Percentiles rank a stretch among this genome's conserved stretches.
phyloP scores from a whole-genome alignment of 495 filamentous ascomycete species.

The Penicillium pulvis region DNA sequence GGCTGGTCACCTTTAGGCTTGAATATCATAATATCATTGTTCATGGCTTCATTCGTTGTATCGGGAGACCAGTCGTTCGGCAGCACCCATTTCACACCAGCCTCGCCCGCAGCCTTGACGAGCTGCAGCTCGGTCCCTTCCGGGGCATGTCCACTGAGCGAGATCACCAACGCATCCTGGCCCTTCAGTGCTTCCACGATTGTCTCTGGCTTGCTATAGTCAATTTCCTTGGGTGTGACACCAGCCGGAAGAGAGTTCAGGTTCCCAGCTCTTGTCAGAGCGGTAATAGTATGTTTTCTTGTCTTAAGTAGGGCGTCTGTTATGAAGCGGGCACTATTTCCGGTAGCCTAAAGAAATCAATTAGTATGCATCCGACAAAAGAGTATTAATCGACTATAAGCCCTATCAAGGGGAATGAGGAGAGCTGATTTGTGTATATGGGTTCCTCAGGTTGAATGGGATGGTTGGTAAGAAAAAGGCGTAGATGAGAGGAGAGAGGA shows the following conservation, averaged over 20 bases:
- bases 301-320: conserved; percentile 49
- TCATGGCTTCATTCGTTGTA: conserved; percentile 32
- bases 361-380: background rate
- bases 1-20: conserved; percentile 13
- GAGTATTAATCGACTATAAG: too few relatives aligned
- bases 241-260: conserved; percentile 43
- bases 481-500: too few relatives aligned
- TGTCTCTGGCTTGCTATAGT: conserved; percentile 49
- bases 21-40: conserved; percentile 35
- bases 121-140: conserved; percentile 48
- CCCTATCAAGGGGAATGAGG: too few relatives aligned
- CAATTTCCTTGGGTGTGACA: conserved; percentile 39
- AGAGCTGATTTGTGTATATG: too few relatives aligned
- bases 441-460: too few relatives aligned
- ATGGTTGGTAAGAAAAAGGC: too few relatives aligned
- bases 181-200: conserved; percentile 47
- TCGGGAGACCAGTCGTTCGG: conserved; percentile 61
- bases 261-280: conserved; percentile 50
- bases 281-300: conserved; percentile 55
- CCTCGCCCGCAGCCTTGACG: conserved; percentile 60
- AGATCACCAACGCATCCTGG: conserved; percentile 64
- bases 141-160: conserved; percentile 44
- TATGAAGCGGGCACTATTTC: conserved; percentile 58
- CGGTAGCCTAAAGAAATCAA: conserved; percentile 50
- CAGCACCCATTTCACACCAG: conserved; percentile 61